A percentile compares a stretch with the other conserved stretches of the same genome.
phyloP scores from a whole-genome alignment of 2,329 filamentous ascomycete genomes.

The Scorias spongiosa region DNA sequence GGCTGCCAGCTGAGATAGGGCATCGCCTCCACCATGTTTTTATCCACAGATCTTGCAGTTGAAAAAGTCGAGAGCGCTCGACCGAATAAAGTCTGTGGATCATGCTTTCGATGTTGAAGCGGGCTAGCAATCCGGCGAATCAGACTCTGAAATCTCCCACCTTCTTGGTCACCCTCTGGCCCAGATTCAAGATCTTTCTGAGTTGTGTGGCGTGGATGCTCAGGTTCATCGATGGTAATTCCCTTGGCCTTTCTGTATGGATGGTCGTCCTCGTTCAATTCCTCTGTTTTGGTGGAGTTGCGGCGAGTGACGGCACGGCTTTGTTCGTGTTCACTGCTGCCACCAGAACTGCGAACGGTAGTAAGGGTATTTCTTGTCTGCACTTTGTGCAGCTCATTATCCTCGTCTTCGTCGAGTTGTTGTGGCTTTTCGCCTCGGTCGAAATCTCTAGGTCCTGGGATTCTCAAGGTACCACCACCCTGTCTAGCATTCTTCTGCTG shows the following conservation, averaged over 20 bases:
- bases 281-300: constrained; percentile 8
- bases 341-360: constrained; percentile 1
- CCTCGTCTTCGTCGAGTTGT: constrained; percentile 35
- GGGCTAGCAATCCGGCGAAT: neutral
- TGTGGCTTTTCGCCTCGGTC: constrained; percentile 66
- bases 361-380: constrained; percentile 14
- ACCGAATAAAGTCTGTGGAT: constrained; percentile 16
- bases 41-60: constrained; percentile 25
- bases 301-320: neutral
- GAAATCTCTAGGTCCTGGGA: constrained; percentile 81
- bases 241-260: constrained; percentile 29
- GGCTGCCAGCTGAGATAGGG: constrained; percentile 92
- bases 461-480: constrained; percentile 62
- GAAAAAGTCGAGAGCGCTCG: constrained; percentile 46
- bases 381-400: constrained; percentile 14
- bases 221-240: constrained; percentile 54
- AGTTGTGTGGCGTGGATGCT: constrained; percentile 24
- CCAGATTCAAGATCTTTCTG: constrained; percentile 8
- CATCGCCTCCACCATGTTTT: constrained; percentile 42
- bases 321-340: constrained; percentile 5
- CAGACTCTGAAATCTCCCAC: neutral
- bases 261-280: constrained; percentile 24
- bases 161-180: constrained; percentile 7
- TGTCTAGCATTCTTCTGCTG: constrained; percentile 52
- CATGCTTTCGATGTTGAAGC: neutral